Evolutionary conservation across 805 yeast species (phyloP), one percentile per base, ranked within the genome.

Genomic region (Tetrapisispora nanseiensis): DNA sequence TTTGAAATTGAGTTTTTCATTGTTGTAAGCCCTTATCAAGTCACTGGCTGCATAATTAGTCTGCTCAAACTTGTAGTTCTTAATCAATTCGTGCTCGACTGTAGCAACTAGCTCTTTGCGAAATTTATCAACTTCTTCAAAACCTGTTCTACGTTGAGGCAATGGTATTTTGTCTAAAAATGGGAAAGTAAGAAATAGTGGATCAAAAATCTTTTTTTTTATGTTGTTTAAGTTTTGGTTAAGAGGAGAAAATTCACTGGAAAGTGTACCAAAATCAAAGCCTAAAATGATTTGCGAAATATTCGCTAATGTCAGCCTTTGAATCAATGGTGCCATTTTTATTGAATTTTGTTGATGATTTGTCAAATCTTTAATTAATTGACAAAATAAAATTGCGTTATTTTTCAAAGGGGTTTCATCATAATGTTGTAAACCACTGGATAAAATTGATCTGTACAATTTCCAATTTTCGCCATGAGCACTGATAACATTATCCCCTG

Each of bases 401-500:
- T 49, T 46, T 3, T 45, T 43, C 15, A 75, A 59, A 3, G 71
- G 69, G 0, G 50, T 49, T 1, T 56, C 53, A 16, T 71, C 62
- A 12, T 79, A 77, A 46, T 72, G 71, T 45, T 72, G 76, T 16
- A 77, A 64, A 2, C 76, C 66, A n/a, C 61, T 61, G 4, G 75
- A 68, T 21, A 75, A 55, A 22, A 70, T 50, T 4, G 55, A 54
- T 42, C 82, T 61, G 49, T 74, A 77, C 10, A 56, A 44, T 42
- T 56, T 72, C 82, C 82, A 77, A 22, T 56, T 54, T 3, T 56
- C 52, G 0, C 79, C 79, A 50, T 75, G 79, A 0, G 81, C 73
- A 48, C 80, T 75, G 18, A 77, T 76, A 3, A 77, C 66, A 49
- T 77, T 76, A 42, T 76, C 80, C 0, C 82, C 82, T 1, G 80